Evolutionary conservation across 306 rosid species (phyloP), one percentile per base, ranked within the genome.

Genomic region (Carpinus fangiana): DNA sequence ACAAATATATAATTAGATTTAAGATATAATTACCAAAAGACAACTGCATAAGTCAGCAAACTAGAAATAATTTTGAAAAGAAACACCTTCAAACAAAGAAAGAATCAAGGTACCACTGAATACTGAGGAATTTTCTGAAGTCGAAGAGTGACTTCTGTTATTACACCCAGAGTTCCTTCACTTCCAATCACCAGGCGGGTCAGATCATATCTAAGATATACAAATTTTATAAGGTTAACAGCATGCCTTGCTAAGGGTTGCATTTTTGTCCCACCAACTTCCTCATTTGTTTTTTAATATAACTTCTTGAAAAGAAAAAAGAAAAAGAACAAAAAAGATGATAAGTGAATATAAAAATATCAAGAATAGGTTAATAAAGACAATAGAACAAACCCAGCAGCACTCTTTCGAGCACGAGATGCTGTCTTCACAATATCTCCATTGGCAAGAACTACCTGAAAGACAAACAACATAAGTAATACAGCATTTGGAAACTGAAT

Each of bases 111-210:
- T 88, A 92, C 98, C 96, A 95, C 97, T 62, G 98, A 95, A 80
- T 82, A 70, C 76, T 90, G 85, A 12, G 98, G 98, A 84, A 95
- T 84, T 84, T 90, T 92, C 84, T 95, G 98, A 83, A 95, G 98
- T 74, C 90, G 86, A 65, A 95, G 84, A 65, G 98, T 92, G 78
- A 86, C 90, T 90, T 95, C 98, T 78, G 98, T 92, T 80, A 95
- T 89, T 61, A 91, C 86, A 56, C 98, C 98, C 65, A 92, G 93
- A 55, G 98, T 92, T 81, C 98, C 98, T 90, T 95, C 98, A 81
- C 98, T 95, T 89, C 98, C 98, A 87, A 95, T 95, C 85, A 95
- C 54, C 86, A 95, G 82, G 72, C 97, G 97, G 45, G 98, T 95
- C 90, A 95, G 84, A 79, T 95, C 98, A 83, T 95, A 95, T 88